Evolutionary conservation across 2,329 filamentous ascomycete species (phyloP), one percentile per base, ranked within the genome.

Genomic region (Alternaria hordeiaustralica): DNA sequence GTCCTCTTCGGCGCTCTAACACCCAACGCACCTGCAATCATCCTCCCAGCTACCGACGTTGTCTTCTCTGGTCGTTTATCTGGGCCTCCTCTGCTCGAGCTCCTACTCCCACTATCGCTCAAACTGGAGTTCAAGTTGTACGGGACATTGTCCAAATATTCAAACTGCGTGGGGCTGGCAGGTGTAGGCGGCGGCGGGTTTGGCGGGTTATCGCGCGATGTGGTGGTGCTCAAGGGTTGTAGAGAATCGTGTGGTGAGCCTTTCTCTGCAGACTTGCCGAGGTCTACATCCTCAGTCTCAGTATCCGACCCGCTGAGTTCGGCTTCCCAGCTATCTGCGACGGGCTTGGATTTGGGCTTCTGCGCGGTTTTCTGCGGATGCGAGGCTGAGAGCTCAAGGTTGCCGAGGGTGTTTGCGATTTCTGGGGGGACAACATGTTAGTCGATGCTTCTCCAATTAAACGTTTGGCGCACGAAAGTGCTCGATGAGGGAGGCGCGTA

Each of bases 1-100:
- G 93, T 97, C 79, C 90, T 87, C 82, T 88, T 91, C 30, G 93
- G 93, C 33, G 90, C 89, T 74, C 90, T 89, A 58, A 97, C 87
- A 1, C 96, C 96, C 69, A 98, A 82, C 0, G 92, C 94, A 4
- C 92, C 92, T 1, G 93, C 94, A 78, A 99, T 98, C 87, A 99
- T 86, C 63, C 96, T 86, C 65, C 92, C 88, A 6, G 96, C 96
- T 43, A 97, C 93, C 1, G 94, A 93, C 65, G 96, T 96, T 66
- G 94, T 96, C 84, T 97, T 99, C 81, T 97, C 94, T 0, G 94
- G 95, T 43, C 92, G 83, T 71, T 71, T 71, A 13, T 73, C 75
- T 28, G 73, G 68, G 15, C 71, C 60, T 70, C 78, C 61, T 71
- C 77, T 68, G 56, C 47, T 47, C 72, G 49, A 53, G 10, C 49